Conservation (phyloP, 257 asterid species). For the Schizonepeta tenuifolia region DNA sequence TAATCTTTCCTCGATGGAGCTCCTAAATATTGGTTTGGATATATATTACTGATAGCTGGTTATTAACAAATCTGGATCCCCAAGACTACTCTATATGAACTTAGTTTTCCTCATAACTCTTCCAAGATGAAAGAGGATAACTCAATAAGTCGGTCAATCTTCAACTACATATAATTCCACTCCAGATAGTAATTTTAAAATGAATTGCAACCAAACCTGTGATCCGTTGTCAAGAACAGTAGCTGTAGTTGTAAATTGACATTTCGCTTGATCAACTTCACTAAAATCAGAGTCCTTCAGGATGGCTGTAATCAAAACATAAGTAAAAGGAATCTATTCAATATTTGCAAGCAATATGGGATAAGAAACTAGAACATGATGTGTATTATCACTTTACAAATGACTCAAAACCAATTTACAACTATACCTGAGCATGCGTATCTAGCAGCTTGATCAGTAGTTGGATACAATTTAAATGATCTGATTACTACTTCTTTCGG, state of each 20-base stretch:
- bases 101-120: background rate
- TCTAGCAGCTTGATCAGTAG: slow-evolving; percentile 93
- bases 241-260: slow-evolving; percentile 92
- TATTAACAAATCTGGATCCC: background rate
- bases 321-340: slow-evolving; percentile 21
- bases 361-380: background rate
- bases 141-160: background rate
- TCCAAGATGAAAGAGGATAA: slow-evolving; percentile 20
- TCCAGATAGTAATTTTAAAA: slow-evolving; percentile 5
- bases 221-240: slow-evolving; percentile 91
- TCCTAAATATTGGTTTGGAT: too few relatives aligned
- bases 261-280: slow-evolving; percentile 96
- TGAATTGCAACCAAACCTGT: slow-evolving; percentile 61
- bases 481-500: slow-evolving; percentile 71
- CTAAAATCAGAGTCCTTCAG: slow-evolving; percentile 85
- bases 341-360: background rate
- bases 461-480: slow-evolving; percentile 85
- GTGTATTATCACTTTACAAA: background rate
- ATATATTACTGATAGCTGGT: background rate
- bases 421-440: slow-evolving; percentile 76
- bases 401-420: background rate
- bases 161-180: background rate
- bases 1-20: too few relatives aligned
- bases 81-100: background rate
- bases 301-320: slow-evolving; percentile 67